Conservation (phyloP, 1,284 basidiomycete species). For the Cryptococcus sp. region DNA sequence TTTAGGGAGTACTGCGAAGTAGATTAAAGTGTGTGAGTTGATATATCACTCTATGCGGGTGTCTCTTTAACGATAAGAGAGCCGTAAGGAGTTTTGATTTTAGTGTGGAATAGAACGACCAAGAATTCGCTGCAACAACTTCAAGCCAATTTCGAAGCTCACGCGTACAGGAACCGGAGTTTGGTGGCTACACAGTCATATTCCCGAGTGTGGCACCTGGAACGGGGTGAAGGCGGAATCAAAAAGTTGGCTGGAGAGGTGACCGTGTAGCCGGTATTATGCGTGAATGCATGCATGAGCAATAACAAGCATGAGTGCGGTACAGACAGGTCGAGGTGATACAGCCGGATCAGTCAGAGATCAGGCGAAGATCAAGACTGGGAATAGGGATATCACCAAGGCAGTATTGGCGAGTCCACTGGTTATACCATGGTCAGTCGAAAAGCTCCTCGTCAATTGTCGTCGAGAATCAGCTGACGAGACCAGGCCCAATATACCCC, state of each 20-base stretch:
- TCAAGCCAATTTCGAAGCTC: neutral
- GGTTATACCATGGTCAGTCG: slow-evolving; percentile 35
- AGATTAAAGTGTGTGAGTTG: slow-evolving; percentile 30
- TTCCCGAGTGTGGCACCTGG: neutral
- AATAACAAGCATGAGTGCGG: neutral
- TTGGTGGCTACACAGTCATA: too few relatives aligned
- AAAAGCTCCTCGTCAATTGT: neutral
- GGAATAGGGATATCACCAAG: slow-evolving; percentile 27
- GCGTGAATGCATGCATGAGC: neutral
- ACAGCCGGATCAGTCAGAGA: neutral
- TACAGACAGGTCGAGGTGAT: neutral
- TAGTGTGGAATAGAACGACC: neutral
- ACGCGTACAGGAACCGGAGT: too few relatives aligned
- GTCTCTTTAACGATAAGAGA: slow-evolving; percentile 32
- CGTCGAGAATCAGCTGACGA: neutral
- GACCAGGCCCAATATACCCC: slow-evolving; percentile 40
- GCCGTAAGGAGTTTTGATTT: slow-evolving; percentile 40
- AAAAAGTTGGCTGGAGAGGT: neutral
- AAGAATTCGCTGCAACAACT: slow-evolving; percentile 12
- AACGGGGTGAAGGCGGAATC: neutral
- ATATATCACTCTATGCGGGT: slow-evolving; percentile 43
- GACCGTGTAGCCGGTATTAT: slow-evolving; percentile 1
- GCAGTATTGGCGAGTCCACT: slow-evolving; percentile 39
- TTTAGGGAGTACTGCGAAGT: slow-evolving; percentile 25
- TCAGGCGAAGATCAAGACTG: neutral